Conservation (phyloP, 108 stramenopile species). For the Fragilariopsis cylindrus region DNA sequence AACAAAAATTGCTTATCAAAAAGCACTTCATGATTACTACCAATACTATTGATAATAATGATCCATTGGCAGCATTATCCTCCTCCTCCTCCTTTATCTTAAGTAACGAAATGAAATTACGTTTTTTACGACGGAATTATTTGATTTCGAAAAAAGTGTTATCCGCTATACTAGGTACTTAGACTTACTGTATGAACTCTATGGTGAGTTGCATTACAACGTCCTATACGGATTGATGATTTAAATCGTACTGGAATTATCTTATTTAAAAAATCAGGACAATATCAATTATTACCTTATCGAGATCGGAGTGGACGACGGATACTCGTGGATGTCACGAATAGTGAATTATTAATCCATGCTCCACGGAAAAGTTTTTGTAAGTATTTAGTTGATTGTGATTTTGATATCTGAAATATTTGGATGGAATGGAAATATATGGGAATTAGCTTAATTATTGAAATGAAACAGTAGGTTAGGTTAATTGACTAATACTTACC, state of each 20-base stretch:
- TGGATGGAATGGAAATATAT: no score
- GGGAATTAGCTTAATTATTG: no score
- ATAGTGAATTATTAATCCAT: background rate
- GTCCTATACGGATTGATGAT: conserved; percentile 9
- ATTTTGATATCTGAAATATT: no score
- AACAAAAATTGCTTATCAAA: no score
- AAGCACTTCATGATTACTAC: no score
- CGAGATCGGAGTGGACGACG: conserved; percentile 15
- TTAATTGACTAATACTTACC: no score
- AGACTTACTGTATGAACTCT: conserved; percentile 39
- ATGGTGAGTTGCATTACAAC: conserved; percentile 25
- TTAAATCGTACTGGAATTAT: background rate
- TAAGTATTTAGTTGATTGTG: background rate
- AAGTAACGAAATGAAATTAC: conserved; percentile 16
- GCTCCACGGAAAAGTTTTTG: background rate
- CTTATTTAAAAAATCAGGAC: background rate
- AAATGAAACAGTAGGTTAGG: no score
- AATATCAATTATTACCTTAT: conserved; percentile 4
- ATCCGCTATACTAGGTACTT: conserved; percentile 22
- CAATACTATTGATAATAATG: no score
- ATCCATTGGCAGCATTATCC: no score
- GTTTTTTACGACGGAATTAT: conserved; percentile 40
- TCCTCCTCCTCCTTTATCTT: background rate
- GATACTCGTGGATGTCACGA: background rate
- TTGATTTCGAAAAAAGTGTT: conserved; percentile 34